Percentiles rank a stretch among this genome's conserved stretches.
These are phyloP conservation scores for Canavalia ensiformis DNA, from an alignment of 306 rosid genomes.

Conservation along the genomic window DNA sequence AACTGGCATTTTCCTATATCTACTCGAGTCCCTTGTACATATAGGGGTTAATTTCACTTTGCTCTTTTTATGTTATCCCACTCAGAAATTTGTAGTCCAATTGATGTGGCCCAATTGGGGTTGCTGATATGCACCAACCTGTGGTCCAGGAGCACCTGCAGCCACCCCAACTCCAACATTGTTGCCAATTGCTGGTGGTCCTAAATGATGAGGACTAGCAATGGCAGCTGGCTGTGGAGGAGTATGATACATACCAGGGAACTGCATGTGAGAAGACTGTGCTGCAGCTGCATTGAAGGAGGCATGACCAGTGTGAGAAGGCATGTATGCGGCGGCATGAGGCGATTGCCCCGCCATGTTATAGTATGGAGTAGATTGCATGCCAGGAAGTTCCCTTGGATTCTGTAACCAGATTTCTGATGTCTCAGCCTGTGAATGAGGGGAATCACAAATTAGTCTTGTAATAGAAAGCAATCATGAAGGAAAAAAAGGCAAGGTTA, in stretches of 20 bases:
- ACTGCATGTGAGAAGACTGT: slow-evolving; percentile 99
- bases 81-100: slow-evolving; percentile 94
- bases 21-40: slow-evolving; percentile 66
- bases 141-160: slow-evolving; percentile 87
- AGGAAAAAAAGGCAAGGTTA: not conserved
- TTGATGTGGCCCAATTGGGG: slow-evolving; percentile 88
- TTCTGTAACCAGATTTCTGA: slow-evolving; percentile 97
- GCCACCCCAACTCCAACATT: slow-evolving; percentile 93
- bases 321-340: slow-evolving; percentile 78
- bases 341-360: slow-evolving; percentile 92
- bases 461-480: not conserved
- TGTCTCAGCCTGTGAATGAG: slow-evolving; percentile 80
- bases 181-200: slow-evolving; percentile 84
- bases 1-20: slow-evolving; percentile 68
- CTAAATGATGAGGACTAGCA: slow-evolving; percentile 84
- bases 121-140: slow-evolving; percentile 94
- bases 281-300: slow-evolving; percentile 88
- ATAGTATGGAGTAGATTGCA: slow-evolving; percentile 90
- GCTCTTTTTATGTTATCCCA: not conserved
- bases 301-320: slow-evolving; percentile 82
- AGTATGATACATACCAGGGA: slow-evolving; percentile 92
- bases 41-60: slow-evolving; percentile 67
- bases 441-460: slow-evolving; percentile 3
- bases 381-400: slow-evolving; percentile 85
- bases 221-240: slow-evolving; percentile 77